Percentiles rank a stretch among this genome's conserved stretches.
Evolutionary conservation across 2,329 filamentous ascomycete genomes (phyloP).

Genomic region (Colletotrichum cuscutae): DNA sequence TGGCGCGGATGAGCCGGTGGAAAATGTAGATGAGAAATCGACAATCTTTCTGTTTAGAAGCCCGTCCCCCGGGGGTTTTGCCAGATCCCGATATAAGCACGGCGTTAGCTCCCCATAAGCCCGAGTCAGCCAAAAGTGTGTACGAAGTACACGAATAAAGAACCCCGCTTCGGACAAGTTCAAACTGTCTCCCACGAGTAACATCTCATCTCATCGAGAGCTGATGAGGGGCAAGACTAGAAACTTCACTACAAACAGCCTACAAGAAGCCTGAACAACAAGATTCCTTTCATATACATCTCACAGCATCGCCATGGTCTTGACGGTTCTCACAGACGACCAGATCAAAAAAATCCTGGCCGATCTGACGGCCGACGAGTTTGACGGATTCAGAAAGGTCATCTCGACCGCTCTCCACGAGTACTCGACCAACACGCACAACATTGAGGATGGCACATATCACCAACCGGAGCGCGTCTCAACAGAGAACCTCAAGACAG

Average conservation of each 20-base stretch:
- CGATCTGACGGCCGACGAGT: constrained; percentile 61
- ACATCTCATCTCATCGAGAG: not conserved
- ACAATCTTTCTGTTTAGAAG: not conserved
- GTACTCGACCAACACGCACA: constrained; percentile 67
- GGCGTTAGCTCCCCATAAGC: constrained; percentile 10
- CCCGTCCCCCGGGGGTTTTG: not conserved
- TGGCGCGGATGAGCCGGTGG: not conserved
- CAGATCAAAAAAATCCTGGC: constrained; percentile 66
- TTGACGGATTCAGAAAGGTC: constrained; percentile 60
- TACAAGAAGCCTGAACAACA: not conserved
- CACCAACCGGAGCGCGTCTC: constrained; percentile 66
- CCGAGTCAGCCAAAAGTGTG: constrained; percentile 16
- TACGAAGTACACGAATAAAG: not conserved
- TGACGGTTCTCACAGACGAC: constrained; percentile 68
- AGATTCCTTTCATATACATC: not conserved
- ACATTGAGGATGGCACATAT: constrained; percentile 53
- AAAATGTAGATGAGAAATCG: constrained; percentile 16
- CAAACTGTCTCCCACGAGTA: not conserved
- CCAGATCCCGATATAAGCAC: not conserved
- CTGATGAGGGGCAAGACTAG: not conserved
- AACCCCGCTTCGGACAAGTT: constrained; percentile 18
- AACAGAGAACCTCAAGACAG: constrained; percentile 58
- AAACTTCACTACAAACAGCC: not conserved
- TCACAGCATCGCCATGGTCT: constrained; percentile 54
- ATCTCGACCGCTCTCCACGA: constrained; percentile 67